Evolutionary conservation across 83 land plant species (phyloP), one percentile per base, ranked within the genome.

Genomic region (Thuja plicata): DNA sequence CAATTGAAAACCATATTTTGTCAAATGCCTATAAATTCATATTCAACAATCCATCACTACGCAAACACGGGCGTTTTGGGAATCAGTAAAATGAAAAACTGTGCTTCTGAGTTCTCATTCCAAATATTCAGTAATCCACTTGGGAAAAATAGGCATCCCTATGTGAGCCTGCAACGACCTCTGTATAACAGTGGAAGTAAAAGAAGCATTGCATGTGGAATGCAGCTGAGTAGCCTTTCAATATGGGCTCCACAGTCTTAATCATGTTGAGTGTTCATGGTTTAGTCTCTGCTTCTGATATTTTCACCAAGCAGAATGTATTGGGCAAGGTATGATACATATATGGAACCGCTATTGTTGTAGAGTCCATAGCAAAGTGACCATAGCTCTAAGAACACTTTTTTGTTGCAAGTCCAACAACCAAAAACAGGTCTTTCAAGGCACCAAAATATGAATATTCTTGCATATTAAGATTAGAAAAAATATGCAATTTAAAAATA

Each of bases 311-410:
- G 66, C 8, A 74, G 11, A 57, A 60, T 21, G 13, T 93, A n/a
- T 66, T 91, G 83, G 91, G 88, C 16, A 88, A 89, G 94, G 94
- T 93, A n/a, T 52, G 55, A 52, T 52, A 15, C 17, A 3, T 52
- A 52, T 1, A 52, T 13, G 55, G 55, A 52, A 1, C 55, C 3
- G 55, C 15, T 52, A 52, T 52, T 52, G 17, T 52, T 13, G 13
- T 13, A 52, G 55, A 52, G 55, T 52, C 54, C 55, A 52, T 52
- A 2, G 55, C 0, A 0, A 52, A 52, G 55, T 52, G 55, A 52
- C 15, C 17, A 13, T 52, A 52, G 55, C 55, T 52, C 55, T 13
- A 17, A 52, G 55, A 15, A 52, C 55, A 52, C 55, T 52, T 52
- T 52, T 52, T 15, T 52, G 55, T 52, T 52, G 10, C 55, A 13